A percentile compares a stretch with the other conserved stretches of the same genome.
phyloP scores from a whole-genome alignment of 768 basidiomycete species.

The Boletus sensibilis region DNA sequence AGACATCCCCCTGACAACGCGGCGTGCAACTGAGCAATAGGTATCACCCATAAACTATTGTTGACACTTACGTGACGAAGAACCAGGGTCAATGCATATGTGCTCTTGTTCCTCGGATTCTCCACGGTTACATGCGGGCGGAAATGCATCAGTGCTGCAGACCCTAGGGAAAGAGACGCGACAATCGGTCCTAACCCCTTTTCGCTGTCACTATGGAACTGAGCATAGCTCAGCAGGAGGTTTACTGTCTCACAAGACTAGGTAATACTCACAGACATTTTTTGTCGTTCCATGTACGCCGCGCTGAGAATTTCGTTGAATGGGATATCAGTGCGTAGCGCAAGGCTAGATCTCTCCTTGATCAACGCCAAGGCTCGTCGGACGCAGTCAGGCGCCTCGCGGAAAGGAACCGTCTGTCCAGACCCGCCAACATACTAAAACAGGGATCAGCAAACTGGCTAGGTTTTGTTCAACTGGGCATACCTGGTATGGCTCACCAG shows the following conservation, averaged over 20 bases:
- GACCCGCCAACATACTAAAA: constrained; percentile 75
- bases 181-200: constrained; percentile 68
- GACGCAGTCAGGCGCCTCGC: constrained; percentile 58
- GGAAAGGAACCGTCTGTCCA: constrained; percentile 67
- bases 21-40: constrained; percentile 2
- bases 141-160: constrained; percentile 79
- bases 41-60: not conserved
- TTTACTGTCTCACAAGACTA: not conserved
- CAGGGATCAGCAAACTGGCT: constrained; percentile 7
- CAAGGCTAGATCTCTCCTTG: constrained; percentile 48
- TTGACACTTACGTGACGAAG: constrained; percentile 59
- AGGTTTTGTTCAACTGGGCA: constrained; percentile 3
- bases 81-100: constrained; percentile 51
- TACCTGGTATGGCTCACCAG: constrained; percentile 80
- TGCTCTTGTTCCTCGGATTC: constrained; percentile 21
- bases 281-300: constrained; percentile 84
- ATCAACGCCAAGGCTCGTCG: constrained; percentile 58
- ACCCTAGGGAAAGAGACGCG: constrained; percentile 75
- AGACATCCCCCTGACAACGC: constrained; percentile 66
- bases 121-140: constrained; percentile 46
- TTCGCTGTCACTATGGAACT: constrained; percentile 84
- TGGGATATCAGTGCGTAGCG: constrained; percentile 37
- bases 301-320: constrained; percentile 84
- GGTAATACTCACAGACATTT: constrained; percentile 63
- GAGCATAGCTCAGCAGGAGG: constrained; percentile 7